phyloP scores from a whole-genome alignment of 805 yeast genomes.

The Yarrowia bubula region DNA sequence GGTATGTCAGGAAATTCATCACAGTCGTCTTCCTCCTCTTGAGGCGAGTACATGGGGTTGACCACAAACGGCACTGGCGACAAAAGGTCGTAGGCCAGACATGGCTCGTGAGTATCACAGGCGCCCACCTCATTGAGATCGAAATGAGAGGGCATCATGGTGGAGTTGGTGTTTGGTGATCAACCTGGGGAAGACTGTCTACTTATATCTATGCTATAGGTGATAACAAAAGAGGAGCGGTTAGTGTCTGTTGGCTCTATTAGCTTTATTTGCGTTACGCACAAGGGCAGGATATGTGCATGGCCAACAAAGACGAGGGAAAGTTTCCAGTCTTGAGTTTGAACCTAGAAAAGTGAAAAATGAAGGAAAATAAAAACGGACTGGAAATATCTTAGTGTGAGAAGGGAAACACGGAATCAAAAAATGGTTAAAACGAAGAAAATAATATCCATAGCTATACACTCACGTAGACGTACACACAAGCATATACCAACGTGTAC shows the following conservation, averaged over 20 bases:
- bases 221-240: slow-evolving; percentile 18
- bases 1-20: slow-evolving; percentile 23
- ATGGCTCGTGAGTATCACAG: slow-evolving; percentile 13
- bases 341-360: slow-evolving; percentile 20
- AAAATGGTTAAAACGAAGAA: not conserved
- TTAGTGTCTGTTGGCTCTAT: slow-evolving; percentile 10
- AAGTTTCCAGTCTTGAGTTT: not conserved
- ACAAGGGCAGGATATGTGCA: slow-evolving; percentile 24
- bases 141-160: slow-evolving; percentile 27
- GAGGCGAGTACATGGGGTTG: slow-evolving; percentile 25
- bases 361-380: not conserved
- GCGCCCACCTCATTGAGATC: slow-evolving; percentile 23
- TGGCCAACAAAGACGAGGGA: not conserved
- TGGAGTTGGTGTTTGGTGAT: not conserved
- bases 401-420: no score
- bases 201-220: slow-evolving; percentile 1
- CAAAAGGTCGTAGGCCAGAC: slow-evolving; percentile 10
- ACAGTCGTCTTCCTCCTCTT: slow-evolving; percentile 21
- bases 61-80: slow-evolving; percentile 21
- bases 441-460: no score
- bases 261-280: slow-evolving; percentile 21
- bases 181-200: not conserved
- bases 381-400: no score
- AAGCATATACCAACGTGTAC: no score
- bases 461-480: no score